Evolutionary conservation across 208 protist species (phyloP).

Genomic region (Phytomonas francai): DNA sequence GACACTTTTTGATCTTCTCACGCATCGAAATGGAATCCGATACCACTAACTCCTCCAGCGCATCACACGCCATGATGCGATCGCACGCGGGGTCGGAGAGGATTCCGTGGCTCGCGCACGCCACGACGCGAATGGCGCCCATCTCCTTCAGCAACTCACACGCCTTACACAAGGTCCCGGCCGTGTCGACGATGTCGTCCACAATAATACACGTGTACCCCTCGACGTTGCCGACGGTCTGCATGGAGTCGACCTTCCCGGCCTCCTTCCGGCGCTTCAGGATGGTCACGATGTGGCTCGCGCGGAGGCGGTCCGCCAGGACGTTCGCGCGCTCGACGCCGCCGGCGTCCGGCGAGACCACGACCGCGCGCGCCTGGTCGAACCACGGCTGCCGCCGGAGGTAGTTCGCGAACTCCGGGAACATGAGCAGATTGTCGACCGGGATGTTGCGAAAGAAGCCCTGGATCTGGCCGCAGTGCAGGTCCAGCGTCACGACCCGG

Average conservation of each 20-base stretch:
- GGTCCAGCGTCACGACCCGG: constrained; percentile 91
- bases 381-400: constrained; percentile 78
- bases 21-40: constrained; percentile 86
- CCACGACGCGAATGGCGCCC: constrained; percentile 90
- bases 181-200: constrained; percentile 98
- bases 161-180: constrained; percentile 91
- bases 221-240: constrained; percentile 93
- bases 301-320: constrained; percentile 77
- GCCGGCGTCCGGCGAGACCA: constrained; percentile 96
- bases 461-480: constrained; percentile 94
- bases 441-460: constrained; percentile 95
- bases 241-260: constrained; percentile 90
- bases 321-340: constrained; percentile 93
- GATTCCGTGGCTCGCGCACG: constrained; percentile 93
- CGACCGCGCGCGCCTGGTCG: constrained; percentile 65
- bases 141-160: constrained; percentile 83
- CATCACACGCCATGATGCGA: constrained; percentile 80
- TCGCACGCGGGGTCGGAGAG: constrained; percentile 87
- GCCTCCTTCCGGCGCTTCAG: constrained; percentile 89
- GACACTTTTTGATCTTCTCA: constrained; percentile 51
- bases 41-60: constrained; percentile 89
- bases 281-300: constrained; percentile 88
- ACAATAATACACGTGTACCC: constrained; percentile 93
- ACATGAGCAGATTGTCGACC: constrained; percentile 92
- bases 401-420: constrained; percentile 83